Conservation (phyloP, 306 rosid genomes). For the Castanea crenata region DNA sequence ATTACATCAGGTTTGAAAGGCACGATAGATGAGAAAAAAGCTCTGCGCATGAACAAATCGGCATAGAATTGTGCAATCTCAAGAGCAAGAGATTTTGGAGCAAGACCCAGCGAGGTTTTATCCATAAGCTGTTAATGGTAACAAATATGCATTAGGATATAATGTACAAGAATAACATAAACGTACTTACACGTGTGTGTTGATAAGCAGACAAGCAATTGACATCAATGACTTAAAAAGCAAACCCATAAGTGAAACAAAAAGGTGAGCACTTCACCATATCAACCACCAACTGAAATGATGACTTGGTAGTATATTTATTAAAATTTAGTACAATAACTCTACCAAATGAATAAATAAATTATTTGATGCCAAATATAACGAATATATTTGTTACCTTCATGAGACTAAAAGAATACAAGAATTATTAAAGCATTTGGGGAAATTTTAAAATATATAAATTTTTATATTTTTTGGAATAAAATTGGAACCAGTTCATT, state of each 20-base stretch:
- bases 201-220: conserved; percentile 1
- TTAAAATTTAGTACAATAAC: background rate
- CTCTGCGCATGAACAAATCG: conserved; percentile 79
- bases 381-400: background rate
- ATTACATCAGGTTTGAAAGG: conserved; percentile 71
- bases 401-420: background rate
- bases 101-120: conserved; percentile 66
- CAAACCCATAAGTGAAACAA: background rate
- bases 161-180: conserved; percentile 7
- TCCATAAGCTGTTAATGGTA: conserved; percentile 68
- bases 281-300: background rate
- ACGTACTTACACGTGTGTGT: background rate
- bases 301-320: background rate
- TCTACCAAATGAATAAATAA: background rate
- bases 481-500: background rate
- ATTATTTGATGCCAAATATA: background rate
- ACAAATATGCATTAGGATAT: conserved; percentile 13
- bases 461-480: background rate
- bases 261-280: background rate
- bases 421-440: background rate
- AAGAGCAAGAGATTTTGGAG: conserved; percentile 66
- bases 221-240: background rate
- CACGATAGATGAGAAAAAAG: conserved; percentile 60
- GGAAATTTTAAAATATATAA: background rate
- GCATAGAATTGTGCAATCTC: conserved; percentile 72